A percentile compares a stretch with the other conserved stretches of the same genome.
phyloP scores from a whole-genome alignment of 345 rosid species.

The Luvunga scandens region DNA sequence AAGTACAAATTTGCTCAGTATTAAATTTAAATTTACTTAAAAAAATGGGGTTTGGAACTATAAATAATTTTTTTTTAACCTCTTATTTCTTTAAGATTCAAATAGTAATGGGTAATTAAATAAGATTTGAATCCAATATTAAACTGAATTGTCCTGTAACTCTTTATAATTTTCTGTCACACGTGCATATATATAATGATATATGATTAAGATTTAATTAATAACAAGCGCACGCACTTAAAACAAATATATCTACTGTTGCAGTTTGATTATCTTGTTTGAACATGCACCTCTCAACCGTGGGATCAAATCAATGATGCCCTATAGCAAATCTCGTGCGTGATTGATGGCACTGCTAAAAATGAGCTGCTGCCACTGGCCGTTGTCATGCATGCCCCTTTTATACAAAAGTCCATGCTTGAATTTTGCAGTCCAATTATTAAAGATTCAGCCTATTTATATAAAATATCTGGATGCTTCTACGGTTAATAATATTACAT shows the following conservation, averaged over 20 bases:
- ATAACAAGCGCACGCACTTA: too few relatives aligned
- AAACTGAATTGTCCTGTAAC: rapidly evolving
- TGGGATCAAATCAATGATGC: not conserved
- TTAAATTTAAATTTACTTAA: too few relatives aligned
- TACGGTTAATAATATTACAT: not conserved
- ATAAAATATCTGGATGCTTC: not conserved
- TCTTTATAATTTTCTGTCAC: too few relatives aligned
- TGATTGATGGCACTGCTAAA: not conserved
- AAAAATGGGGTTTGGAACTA: too few relatives aligned
- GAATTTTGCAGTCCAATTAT: not conserved
- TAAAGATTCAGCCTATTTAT: not conserved
- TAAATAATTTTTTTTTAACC: too few relatives aligned
- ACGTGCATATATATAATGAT: too few relatives aligned
- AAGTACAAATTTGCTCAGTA: too few relatives aligned
- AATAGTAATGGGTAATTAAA: too few relatives aligned
- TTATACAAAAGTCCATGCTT: not conserved
- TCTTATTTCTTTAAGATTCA: too few relatives aligned
- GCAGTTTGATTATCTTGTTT: not conserved
- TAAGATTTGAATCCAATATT: rapidly evolving
- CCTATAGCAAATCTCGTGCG: too few relatives aligned
- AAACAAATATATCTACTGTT: not conserved
- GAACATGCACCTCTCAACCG: not conserved
- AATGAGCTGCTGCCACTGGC: not conserved
- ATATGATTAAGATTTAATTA: too few relatives aligned
- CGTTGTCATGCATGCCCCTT: not conserved